Percentiles rank a stretch among this genome's conserved stretches.
Conservation (phyloP, 208 protist genomes). For the Trypanosoma scelopori region DNA sequence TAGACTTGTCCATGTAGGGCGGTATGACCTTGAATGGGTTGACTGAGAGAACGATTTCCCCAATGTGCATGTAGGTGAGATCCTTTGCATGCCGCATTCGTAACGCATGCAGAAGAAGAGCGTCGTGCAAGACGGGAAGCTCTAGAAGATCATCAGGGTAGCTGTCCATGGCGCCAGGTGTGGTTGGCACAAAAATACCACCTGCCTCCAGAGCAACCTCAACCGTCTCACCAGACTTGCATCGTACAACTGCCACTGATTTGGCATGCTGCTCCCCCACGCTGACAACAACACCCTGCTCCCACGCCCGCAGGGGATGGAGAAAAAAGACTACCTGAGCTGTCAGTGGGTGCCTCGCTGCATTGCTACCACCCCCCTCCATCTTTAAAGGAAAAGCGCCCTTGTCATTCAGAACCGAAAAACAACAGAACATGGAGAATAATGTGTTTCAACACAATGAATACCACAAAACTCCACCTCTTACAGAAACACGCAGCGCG, state of each 20-base stretch:
- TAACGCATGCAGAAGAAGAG: constrained; percentile 32
- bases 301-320: constrained; percentile 21
- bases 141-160: constrained; percentile 38
- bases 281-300: constrained; percentile 12
- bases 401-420: neutral
- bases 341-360: neutral
- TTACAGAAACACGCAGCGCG: too few relatives aligned
- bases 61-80: constrained; percentile 41
- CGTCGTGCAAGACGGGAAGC: constrained; percentile 36
- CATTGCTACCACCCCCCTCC: neutral
- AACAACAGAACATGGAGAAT: constrained; percentile 5
- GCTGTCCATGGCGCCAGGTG: neutral
- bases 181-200: constrained; percentile 9
- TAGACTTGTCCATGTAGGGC: constrained; percentile 21
- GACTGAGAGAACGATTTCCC: constrained; percentile 33
- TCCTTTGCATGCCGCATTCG: constrained; percentile 27
- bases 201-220: neutral
- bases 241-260: constrained; percentile 7
- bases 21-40: constrained; percentile 41
- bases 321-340: constrained; percentile 19
- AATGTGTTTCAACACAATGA: too few relatives aligned
- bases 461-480: too few relatives aligned
- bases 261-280: neutral
- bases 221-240: constrained; percentile 20
- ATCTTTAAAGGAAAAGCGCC: constrained; percentile 11